Conservation (phyloP, 805 yeast genomes). For the Suhomyces prunicola region DNA sequence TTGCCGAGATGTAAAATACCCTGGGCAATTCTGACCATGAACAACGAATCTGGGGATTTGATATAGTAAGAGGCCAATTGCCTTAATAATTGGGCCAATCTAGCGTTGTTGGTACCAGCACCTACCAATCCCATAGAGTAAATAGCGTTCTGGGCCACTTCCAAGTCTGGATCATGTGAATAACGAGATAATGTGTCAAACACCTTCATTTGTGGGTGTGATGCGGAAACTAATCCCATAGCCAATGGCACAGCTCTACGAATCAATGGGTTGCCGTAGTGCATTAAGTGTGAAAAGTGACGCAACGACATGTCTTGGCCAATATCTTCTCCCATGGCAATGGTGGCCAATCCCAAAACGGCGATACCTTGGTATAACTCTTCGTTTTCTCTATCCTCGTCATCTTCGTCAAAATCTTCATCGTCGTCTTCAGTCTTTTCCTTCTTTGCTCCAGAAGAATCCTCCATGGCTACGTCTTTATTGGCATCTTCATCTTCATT, state of each 20-base stretch:
- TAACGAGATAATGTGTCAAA: constrained; percentile 94
- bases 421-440: constrained; percentile 21
- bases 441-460: constrained; percentile 19
- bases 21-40: constrained; percentile 91
- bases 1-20: constrained; percentile 94
- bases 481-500: not conserved
- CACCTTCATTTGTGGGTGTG: constrained; percentile 95
- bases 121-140: constrained; percentile 98
- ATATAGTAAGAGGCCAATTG: constrained; percentile 92
- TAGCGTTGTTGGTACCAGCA: constrained; percentile 97
- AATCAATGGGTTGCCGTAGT: constrained; percentile 88
- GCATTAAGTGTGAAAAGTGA: constrained; percentile 96
- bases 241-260: constrained; percentile 96
- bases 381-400: constrained; percentile 43
- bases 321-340: constrained; percentile 96
- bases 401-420: constrained; percentile 27
- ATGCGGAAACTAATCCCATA: constrained; percentile 91
- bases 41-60: constrained; percentile 84
- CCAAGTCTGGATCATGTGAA: constrained; percentile 92
- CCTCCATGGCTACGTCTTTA: constrained; percentile 31
- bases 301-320: constrained; percentile 97
- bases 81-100: constrained; percentile 91
- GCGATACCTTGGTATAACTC: constrained; percentile 78
- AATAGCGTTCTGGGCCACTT: constrained; percentile 91
- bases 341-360: constrained; percentile 88